Conservation (phyloP, 257 asterid species). For the Plectranthus barbatus region DNA sequence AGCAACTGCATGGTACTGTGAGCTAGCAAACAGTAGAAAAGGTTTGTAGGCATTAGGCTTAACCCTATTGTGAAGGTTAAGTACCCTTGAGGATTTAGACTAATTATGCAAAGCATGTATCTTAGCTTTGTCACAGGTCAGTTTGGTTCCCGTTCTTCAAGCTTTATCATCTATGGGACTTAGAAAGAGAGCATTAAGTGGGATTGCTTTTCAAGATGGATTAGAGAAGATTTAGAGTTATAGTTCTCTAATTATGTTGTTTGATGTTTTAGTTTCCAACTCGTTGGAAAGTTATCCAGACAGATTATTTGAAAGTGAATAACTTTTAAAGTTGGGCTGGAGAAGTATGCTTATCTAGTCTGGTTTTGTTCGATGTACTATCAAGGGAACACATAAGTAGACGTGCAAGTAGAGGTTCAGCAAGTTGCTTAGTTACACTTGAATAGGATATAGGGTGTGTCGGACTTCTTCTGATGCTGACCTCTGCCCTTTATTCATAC, state of each 20-base stretch:
- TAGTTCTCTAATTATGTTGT: slow-evolving; percentile 1
- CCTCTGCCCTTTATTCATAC: too few species aligned
- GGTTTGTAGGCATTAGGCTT: background rate
- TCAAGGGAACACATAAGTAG: background rate
- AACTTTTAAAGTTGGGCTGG: background rate
- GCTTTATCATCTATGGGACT: slow-evolving; percentile 4
- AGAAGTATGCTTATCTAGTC: slow-evolving; percentile 4
- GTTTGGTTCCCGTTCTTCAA: background rate
- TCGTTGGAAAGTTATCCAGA: background rate
- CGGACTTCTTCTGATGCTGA: slow-evolving; percentile 2
- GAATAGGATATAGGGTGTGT: background rate
- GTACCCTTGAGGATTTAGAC: background rate
- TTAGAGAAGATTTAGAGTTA: background rate
- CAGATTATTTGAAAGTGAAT: background rate
- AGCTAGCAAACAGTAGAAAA: background rate
- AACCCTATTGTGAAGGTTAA: background rate
- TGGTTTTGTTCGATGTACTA: background rate
- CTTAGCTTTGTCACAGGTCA: background rate
- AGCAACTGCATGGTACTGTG: background rate
- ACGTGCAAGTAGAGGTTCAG: background rate
- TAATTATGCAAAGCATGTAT: background rate
- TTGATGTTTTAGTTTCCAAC: background rate
- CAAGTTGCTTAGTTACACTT: too few species aligned
- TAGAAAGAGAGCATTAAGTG: background rate
- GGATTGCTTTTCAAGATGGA: background rate